These are phyloP conservation scores for Pseudopediastrum boryanum DNA, from an alignment of 139 green algal species.

Conservation along the genomic window DNA sequence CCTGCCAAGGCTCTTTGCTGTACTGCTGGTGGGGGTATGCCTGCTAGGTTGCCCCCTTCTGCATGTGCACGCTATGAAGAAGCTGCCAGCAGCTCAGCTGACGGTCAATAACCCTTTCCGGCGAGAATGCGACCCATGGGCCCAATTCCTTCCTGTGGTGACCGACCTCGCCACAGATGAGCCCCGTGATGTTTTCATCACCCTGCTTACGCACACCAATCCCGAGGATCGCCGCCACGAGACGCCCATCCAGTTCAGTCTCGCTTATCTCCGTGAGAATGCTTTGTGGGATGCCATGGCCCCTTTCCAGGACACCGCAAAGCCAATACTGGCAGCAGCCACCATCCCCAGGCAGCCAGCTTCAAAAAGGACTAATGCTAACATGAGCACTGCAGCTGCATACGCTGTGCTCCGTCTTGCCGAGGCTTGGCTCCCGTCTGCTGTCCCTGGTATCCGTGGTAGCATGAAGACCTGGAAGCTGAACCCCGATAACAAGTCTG, in stretches of 20 bases:
- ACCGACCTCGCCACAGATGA: no score
- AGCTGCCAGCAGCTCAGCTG: no score
- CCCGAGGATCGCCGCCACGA: neutral
- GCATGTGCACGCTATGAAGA: no score
- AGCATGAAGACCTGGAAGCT: neutral
- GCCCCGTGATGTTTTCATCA: no score
- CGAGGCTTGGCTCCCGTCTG: neutral
- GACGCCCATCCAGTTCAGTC: neutral
- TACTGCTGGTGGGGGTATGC: no score
- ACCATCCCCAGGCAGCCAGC: neutral
- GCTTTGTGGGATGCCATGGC: neutral
- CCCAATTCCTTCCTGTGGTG: no score
- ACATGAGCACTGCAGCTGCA: neutral
- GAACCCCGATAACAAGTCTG: neutral
- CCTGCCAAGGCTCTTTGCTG: no score
- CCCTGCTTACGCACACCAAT: neutral
- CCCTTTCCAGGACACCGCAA: conserved; percentile 4
- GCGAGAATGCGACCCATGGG: no score
- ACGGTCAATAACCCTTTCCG: no score
- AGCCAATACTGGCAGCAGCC: neutral
- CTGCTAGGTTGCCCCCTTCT: no score
- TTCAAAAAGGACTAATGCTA: neutral
- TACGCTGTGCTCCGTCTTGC: neutral
- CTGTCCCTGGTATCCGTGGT: neutral
- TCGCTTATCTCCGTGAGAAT: neutral